These are phyloP conservation scores for Ceratopteris richardii DNA, from an alignment of 75 land plant genomes.

Conservation along the genomic window DNA sequence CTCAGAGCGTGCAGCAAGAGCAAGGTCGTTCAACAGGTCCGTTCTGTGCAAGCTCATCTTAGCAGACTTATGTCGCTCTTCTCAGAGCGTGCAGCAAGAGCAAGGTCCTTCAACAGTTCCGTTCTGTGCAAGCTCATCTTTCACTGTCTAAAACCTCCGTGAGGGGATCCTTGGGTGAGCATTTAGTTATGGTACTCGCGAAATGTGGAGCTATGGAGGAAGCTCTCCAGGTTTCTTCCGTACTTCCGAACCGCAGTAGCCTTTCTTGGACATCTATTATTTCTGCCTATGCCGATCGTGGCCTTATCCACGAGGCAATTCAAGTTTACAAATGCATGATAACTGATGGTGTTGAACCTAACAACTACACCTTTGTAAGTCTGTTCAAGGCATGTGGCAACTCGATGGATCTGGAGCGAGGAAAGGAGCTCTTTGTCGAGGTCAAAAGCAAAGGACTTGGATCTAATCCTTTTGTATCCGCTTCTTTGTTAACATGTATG, in stretches of 20 bases:
- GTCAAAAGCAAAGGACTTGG: not conserved
- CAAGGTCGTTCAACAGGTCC: not conserved
- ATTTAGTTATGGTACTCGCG: not conserved
- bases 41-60: not conserved
- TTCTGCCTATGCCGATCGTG: conserved; percentile 23
- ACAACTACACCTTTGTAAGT: conserved; percentile 5
- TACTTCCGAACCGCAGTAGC: not conserved
- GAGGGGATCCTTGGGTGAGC: not conserved
- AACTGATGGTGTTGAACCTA: not conserved
- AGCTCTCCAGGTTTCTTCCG: not conserved
- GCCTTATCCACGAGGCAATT: not conserved
- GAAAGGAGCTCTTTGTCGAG: not conserved
- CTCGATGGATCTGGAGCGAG: not conserved
- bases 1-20: not conserved
- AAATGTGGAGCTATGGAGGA: not conserved
- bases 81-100: not conserved
- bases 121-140: not conserved
- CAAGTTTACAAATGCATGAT: not conserved
- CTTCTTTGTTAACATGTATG: conserved; percentile 29
- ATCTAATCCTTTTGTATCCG: conserved; percentile 14
- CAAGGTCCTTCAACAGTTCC: not conserved
- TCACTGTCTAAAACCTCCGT: too few relatives aligned
- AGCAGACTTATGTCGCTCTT: not conserved
- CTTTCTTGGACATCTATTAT: conserved; percentile 52
- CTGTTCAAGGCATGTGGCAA: not conserved